Conservation (phyloP, 2,329 filamentous ascomycete genomes). For the Colletotrichum euphorbiae region DNA sequence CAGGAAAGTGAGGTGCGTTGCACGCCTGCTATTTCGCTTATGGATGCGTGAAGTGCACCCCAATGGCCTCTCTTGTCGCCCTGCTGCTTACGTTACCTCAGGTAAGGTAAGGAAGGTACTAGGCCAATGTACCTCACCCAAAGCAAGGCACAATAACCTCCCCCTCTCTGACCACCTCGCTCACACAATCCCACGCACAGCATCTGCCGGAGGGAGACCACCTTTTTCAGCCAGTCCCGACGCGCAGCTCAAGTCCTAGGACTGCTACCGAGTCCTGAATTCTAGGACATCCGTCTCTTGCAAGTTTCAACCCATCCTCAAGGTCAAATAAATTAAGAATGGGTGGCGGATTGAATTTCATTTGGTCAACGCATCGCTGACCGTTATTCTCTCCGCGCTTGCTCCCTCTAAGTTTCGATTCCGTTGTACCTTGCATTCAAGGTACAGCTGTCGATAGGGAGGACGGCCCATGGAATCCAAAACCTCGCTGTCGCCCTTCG, state of each 20-base stretch:
- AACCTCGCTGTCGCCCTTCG: slow-evolving; percentile 45
- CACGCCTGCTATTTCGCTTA: neutral
- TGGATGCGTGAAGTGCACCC: no score
- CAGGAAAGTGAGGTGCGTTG: neutral
- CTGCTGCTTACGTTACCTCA: no score
- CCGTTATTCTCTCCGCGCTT: slow-evolving; percentile 15
- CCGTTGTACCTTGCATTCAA: slow-evolving; percentile 5
- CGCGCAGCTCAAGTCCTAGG: slow-evolving; percentile 34
- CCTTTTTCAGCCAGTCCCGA: slow-evolving; percentile 37
- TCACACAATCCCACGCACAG: slow-evolving; percentile 12
- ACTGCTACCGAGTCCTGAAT: slow-evolving; percentile 33
- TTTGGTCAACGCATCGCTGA: slow-evolving; percentile 26
- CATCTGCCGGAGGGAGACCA: slow-evolving; percentile 28
- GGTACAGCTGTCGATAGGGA: neutral
- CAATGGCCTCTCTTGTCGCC: no score
- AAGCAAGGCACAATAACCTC: neutral
- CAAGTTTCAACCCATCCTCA: slow-evolving; percentile 22
- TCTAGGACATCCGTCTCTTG: slow-evolving; percentile 35
- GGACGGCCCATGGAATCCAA: slow-evolving; percentile 47
- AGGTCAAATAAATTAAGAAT: slow-evolving; percentile 36
- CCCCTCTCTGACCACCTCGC: neutral
- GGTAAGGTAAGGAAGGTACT: no score
- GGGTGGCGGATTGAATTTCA: slow-evolving; percentile 29
- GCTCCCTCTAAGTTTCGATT: neutral
- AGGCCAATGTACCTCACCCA: neutral